Conservation (phyloP, 768 basidiomycete genomes). For the Auricularia sp. region DNA sequence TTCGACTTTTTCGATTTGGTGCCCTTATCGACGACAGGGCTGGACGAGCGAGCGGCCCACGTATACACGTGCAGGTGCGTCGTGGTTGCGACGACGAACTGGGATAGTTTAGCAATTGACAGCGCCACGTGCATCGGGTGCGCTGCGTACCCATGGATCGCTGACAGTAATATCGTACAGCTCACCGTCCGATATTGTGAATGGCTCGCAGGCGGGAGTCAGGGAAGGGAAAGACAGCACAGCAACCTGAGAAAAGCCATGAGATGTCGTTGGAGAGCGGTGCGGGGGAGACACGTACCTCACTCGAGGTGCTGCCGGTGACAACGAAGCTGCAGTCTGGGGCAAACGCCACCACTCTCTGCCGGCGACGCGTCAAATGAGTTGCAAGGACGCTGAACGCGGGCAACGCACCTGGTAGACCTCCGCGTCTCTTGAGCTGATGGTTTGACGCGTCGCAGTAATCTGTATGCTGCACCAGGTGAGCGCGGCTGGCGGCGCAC, state of each 20-base stretch:
- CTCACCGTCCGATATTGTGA: constrained; percentile 52
- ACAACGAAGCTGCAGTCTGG: constrained; percentile 55
- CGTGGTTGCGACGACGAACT: constrained; percentile 64
- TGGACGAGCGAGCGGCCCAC: constrained; percentile 25
- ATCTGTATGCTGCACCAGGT: constrained; percentile 38
- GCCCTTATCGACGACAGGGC: constrained; percentile 4
- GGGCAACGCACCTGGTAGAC: constrained; percentile 69
- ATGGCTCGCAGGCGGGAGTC: constrained; percentile 28
- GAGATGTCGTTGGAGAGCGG: constrained; percentile 13
- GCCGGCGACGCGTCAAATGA: constrained; percentile 11
- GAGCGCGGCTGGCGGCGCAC: not conserved
- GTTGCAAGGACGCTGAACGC: not conserved
- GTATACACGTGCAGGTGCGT: constrained; percentile 51
- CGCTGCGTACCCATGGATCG: not conserved
- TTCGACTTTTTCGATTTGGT: not conserved
- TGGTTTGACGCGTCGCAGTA: constrained; percentile 48
- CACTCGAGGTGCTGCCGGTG: constrained; percentile 57
- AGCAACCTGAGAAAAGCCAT: constrained; percentile 36
- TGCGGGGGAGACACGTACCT: constrained; percentile 35
- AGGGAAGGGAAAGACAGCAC: constrained; percentile 59
- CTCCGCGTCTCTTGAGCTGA: constrained; percentile 49
- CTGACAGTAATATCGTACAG: constrained; percentile 67
- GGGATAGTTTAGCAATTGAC: not conserved
- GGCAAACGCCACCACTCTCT: constrained; percentile 87
- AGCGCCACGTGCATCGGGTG: not conserved